Evolutionary conservation across 352 stramenopile species (phyloP).

Genomic region (Globisporangium irregulare): DNA sequence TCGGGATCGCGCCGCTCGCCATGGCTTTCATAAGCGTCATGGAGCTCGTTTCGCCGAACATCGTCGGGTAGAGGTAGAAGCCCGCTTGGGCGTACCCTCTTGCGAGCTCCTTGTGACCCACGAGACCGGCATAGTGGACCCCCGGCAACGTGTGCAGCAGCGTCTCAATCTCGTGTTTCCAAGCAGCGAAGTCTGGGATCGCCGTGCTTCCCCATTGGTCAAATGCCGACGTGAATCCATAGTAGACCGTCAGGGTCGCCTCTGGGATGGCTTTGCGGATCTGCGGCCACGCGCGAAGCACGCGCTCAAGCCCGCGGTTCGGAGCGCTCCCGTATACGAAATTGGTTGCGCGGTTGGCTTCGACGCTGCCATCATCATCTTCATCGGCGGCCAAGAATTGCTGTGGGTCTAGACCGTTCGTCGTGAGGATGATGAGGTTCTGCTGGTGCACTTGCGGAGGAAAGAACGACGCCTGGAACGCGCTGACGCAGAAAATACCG

Average conservation of each 20-base stretch:
- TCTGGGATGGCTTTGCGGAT: conserved; percentile 56
- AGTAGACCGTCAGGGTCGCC: conserved; percentile 81
- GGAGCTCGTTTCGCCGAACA: conserved; percentile 89
- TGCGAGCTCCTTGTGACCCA: conserved; percentile 72
- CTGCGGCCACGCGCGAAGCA: conserved; percentile 70
- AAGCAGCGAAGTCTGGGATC: conserved; percentile 54
- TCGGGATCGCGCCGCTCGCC: conserved; percentile 84
- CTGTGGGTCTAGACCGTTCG: conserved; percentile 71
- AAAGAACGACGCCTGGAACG: conserved; percentile 71
- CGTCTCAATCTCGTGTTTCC: conserved; percentile 48
- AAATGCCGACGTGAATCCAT: conserved; percentile 85
- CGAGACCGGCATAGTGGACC: conserved; percentile 77
- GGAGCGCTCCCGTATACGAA: conserved; percentile 90
- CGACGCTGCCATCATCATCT: conserved; percentile 42
- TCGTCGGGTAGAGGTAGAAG: conserved; percentile 91
- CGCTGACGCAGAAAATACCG: conserved; percentile 78
- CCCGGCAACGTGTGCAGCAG: conserved; percentile 30
- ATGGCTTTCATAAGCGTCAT: conserved; percentile 93
- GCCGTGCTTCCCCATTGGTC: conserved; percentile 47
- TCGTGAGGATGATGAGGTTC: conserved; percentile 38
- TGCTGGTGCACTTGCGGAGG: conserved; percentile 37
- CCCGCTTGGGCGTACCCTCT: conserved; percentile 64
- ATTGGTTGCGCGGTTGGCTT: conserved; percentile 40
- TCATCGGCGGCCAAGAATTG: conserved; percentile 42
- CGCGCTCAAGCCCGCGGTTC: conserved; percentile 63